Evolutionary conservation across 345 rosid genomes (phyloP).

Genomic region (Aurinia saxatilis): DNA sequence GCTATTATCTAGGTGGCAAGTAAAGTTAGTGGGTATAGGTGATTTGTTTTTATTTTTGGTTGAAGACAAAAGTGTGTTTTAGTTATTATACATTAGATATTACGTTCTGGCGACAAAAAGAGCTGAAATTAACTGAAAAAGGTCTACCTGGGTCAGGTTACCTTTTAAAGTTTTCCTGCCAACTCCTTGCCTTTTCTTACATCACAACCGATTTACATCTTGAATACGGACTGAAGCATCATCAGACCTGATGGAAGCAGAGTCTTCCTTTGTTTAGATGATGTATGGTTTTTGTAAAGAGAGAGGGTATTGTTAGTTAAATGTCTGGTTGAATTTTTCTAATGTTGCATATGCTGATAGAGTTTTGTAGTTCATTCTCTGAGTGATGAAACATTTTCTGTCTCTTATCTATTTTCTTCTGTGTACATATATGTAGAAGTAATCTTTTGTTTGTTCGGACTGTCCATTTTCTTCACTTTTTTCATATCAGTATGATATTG

Average conservation of each 20-base stretch:
- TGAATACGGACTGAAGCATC: neutral
- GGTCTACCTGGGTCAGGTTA: constrained; percentile 1
- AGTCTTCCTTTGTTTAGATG: constrained; percentile 7
- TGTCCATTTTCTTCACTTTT: neutral
- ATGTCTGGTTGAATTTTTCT: too few species aligned
- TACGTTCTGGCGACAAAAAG: neutral
- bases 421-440: neutral
- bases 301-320: neutral
- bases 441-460: neutral
- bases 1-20: neutral
- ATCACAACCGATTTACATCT: neutral
- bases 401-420: too few species aligned
- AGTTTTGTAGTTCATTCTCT: too few species aligned
- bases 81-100: neutral
- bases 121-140: neutral
- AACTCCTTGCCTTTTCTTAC: constrained; percentile 1
- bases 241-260: constrained; percentile 4
- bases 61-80: neutral
- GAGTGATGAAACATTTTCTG: too few species aligned
- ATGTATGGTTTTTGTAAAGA: neutral
- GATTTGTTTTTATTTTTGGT: neutral
- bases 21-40: neutral
- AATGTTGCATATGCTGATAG: too few species aligned
- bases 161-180: neutral
- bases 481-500: neutral